Base-by-base conservation (phyloP, 352 stramenopile species). In the Globisporangium splendens region DNA sequence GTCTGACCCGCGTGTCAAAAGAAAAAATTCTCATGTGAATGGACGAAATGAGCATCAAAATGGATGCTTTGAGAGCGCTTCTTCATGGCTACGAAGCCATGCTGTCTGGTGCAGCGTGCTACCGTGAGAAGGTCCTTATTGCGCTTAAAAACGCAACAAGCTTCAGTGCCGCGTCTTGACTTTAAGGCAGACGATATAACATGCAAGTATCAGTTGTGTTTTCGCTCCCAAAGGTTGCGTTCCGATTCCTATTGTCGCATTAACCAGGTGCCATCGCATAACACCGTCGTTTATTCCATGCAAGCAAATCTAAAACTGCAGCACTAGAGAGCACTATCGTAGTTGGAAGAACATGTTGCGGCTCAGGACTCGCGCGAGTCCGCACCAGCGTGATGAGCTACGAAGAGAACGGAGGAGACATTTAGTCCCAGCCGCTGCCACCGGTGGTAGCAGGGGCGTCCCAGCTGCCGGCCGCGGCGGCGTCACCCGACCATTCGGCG, bases 251-350 rank as follows among this genome's bases (percentile, higher is more conserved):
- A 66, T 64, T 74, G 77, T 89, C 72, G 77, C 85, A 95, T 95
- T 95, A 95, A 95, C 86, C 86, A 77, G 82, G 83, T 91, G 86
- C 83, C 86, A 95, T 95, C 86, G 86, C 86, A 86, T 86, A 93
- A 95, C 86, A 91, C 83, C 86, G 80, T 95, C 86, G 86, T 95
- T 69, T 95, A 93, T 92, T 95, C 86, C 86, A 95, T 95, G 86
- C 83, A 52, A 62, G 28, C 63, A 41, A 41, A 62, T 52, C 56
- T 41, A 15, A 35, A 63, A 35, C 28, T 6, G 28, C 59, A 20
- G 46, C n/a, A 8, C 44, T 47, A 53, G 46, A 42, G 42, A 24
- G 24, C 54, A 51, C 10, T 46, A 17, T 18, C 20, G 54, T 42
- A 50, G 28, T 51, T 52, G 42, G 39, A 57, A 49, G 38, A 48